Conservation (phyloP, 148 eudicot species). For the Diospyros kaki region DNA sequence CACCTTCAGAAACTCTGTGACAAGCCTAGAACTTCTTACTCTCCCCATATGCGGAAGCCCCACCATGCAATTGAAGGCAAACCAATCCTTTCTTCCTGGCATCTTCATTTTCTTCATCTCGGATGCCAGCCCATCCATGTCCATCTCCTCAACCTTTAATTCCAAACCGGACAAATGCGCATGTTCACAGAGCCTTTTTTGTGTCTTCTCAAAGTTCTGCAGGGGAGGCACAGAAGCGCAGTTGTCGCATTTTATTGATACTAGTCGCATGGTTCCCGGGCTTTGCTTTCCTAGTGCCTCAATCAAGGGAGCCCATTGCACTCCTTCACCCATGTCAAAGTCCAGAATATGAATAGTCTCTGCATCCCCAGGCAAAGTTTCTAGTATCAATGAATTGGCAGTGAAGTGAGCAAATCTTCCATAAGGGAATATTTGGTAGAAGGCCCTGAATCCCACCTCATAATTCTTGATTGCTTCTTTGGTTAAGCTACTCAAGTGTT, state of each 20-base stretch:
- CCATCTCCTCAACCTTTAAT: conserved; percentile 22
- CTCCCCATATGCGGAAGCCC: conserved; percentile 37
- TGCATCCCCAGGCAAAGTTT: conserved; percentile 9
- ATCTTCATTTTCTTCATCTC: conserved; percentile 14
- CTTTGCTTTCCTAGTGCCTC: conserved; percentile 10
- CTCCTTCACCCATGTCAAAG: conserved; percentile 18
- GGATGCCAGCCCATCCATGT: conserved; percentile 12
- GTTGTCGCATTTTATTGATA: conserved; percentile 5
- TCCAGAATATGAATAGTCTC: conserved; percentile 3
- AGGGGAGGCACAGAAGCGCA: background rate
- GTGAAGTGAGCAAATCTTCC: conserved; percentile 19
- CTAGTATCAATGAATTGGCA: conserved; percentile 2
- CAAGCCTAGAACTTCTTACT: conserved; percentile 16
- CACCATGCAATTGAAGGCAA: conserved; percentile 34
- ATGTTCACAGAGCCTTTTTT: conserved; percentile 16
- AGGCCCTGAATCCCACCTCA: background rate
- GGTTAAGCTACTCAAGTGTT: background rate
- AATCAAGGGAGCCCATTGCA: conserved; percentile 21
- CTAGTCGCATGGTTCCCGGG: background rate
- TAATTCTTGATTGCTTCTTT: conserved; percentile 15
- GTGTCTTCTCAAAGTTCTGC: conserved; percentile 26
- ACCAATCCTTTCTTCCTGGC: conserved; percentile 19
- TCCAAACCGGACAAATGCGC: conserved; percentile 19
- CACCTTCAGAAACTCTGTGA: conserved; percentile 23
- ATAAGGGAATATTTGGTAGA: conserved; percentile 17